These are phyloP conservation scores for Solanum etuberosum DNA, from an alignment of 257 asterid genomes.

Conservation along the genomic window DNA sequence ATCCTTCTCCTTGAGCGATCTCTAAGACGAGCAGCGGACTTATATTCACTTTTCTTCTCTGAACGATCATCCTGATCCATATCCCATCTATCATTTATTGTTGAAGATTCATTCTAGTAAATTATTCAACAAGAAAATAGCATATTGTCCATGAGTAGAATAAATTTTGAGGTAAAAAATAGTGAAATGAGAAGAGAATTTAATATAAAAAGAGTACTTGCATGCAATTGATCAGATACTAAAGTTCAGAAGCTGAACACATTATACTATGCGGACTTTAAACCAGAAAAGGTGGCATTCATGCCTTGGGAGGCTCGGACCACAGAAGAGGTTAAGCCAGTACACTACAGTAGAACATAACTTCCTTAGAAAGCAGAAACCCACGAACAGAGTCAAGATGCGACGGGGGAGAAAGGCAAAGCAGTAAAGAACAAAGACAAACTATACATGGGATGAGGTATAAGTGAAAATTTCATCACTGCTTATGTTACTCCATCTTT, in stretches of 20 bases:
- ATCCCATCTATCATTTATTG: constrained; percentile 16
- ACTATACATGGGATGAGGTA: neutral
- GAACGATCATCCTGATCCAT: constrained; percentile 28
- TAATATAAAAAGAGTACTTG: neutral
- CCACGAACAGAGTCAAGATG: neutral
- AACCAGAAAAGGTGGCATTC: neutral
- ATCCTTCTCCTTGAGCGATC: constrained; percentile 34
- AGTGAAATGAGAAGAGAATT: neutral
- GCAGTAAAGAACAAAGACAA: neutral
- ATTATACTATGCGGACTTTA: neutral
- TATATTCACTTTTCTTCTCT: constrained; percentile 38
- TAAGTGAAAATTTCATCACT: neutral
- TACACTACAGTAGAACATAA: neutral
- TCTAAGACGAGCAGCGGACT: constrained; percentile 36
- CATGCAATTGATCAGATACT: neutral
- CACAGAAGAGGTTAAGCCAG: neutral
- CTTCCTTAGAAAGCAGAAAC: neutral
- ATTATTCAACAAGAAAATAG: neutral
- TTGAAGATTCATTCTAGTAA: constrained; percentile 23
- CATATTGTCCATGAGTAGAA: neutral
- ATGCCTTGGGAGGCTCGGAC: neutral
- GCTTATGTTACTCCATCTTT: neutral
- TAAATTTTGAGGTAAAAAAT: neutral
- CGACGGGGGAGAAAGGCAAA: neutral
- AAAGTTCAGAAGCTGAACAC: neutral